Base-by-base conservation (phyloP, 1,284 basidiomycete genomes). In the Moniliophthora roreri region DNA sequence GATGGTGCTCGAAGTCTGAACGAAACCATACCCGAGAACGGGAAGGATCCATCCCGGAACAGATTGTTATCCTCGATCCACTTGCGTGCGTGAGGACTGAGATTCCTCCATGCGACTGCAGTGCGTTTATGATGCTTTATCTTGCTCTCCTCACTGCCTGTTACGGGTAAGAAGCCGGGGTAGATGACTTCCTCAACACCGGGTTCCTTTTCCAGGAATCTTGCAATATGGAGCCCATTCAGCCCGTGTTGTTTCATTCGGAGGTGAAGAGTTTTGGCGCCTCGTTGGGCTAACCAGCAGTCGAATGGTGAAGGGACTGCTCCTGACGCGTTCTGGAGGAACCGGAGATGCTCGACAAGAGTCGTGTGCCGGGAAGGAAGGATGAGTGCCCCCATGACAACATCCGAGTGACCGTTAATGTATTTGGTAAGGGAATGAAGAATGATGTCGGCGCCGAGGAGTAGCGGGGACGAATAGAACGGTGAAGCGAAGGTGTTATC, bases 401-500 rank as follows among this genome's bases (percentile, higher is more conserved):
- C 91, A 66, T 98, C 95, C 0, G 89, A 90, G 73, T 97, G 94
- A 0, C 95, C 95, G 66, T 94, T 94, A 66, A 97, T 77, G 74
- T 97, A 98, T 71, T 98, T 98, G 0, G 93, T 92, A 45, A 93
- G 74, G 41, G 81, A 82, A 78, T 95, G 88, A 37, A 90, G 57
- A 62, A 93, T 91, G 59, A 94, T 75, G 66, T 94, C 91, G 16
- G 93, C 93, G 34, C 93, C 90, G 37, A 89, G 84, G 41, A 87
- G 79, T 26, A 98, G 82, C 0, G 95, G 95, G 1, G 92, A 94
- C 52, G 88, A 83, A 75, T 91, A 97, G 77, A 87, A 98, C 0
- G 95, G 93, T 0, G 92, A 95, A 47, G 95, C 77, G 81, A 94
- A 96, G 32, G 92, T 96, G 73, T 91, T 94, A 75, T 95, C 93